Conservation (phyloP, 2,329 filamentous ascomycete species). For the Colletotrichum scovillei region DNA sequence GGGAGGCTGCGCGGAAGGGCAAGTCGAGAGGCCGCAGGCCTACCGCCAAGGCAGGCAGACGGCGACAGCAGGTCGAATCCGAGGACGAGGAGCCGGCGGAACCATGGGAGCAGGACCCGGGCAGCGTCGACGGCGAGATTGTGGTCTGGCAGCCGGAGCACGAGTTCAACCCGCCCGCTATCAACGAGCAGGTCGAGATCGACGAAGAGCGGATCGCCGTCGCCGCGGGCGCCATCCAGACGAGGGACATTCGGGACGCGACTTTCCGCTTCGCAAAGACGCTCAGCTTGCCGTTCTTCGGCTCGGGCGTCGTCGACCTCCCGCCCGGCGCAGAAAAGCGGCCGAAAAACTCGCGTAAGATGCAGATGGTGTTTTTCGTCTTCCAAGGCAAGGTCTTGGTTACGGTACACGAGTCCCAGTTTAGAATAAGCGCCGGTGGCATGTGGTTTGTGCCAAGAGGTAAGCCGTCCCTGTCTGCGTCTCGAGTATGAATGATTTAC, state of each 20-base stretch:
- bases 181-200: conserved; percentile 64
- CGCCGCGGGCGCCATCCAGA: conserved; percentile 65
- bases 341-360: conserved; percentile 91
- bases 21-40: conserved; percentile 42
- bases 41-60: conserved; percentile 41
- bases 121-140: conserved; percentile 72
- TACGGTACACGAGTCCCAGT: conserved; percentile 78
- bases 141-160: conserved; percentile 71
- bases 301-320: conserved; percentile 89
- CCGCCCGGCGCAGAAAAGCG: conserved; percentile 86
- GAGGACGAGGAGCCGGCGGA: conserved; percentile 69
- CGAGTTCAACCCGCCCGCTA: conserved; percentile 61
- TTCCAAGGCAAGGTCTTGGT: conserved; percentile 85
- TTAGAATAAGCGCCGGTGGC: conserved; percentile 87
- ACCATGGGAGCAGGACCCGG: conserved; percentile 77
- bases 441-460: conserved; percentile 96
- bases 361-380: conserved; percentile 98
- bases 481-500: conserved; percentile 15
- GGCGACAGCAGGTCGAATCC: conserved; percentile 49
- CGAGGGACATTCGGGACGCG: conserved; percentile 69
- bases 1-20: conserved; percentile 38
- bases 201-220: conserved; percentile 68
- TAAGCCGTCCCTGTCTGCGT: conserved; percentile 57
- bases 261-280: conserved; percentile 92
- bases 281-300: conserved; percentile 85